Base-by-base conservation (phyloP, 176 grass and related monocot species). In the Urochloa ruziziensis region DNA sequence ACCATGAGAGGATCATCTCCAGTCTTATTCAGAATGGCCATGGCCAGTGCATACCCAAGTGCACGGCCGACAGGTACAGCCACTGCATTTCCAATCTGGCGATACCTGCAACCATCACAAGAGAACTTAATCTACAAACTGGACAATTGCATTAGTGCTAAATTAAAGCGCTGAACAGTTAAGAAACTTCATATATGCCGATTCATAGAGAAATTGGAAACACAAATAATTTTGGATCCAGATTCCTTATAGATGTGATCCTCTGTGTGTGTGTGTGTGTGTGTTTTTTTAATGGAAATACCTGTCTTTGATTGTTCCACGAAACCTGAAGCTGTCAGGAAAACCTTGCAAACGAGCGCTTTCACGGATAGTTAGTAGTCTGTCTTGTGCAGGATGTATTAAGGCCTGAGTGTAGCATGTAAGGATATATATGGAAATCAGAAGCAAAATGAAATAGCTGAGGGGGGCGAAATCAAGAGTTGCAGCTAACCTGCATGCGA, bases 281-380 rank as follows among this genome's bases (percentile, higher is more conserved):
- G n/a, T n/a, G 1, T 47, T 47, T 14, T 47, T 47, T 51, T 19
- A 48, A 80, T 5, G 39, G 8, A 12, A 57, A 60, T 90, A 95
- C 91, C 93, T 98, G 47, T 93, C 96, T 86, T 91, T 91, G 43
- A 98, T 67, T 68, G 92, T 91, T 40, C 96, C 96, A 57, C 79
- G 21, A 73, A 98, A 98, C 71, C 92, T 89, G 87, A 91, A 98
- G 64, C 68, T 86, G 65, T 98, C 93, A 83, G 96, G 96, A 83
- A 98, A 95, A 48, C 91, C 96, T 91, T 98, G 96, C 79, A 98
- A 87, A 63, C 96, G 92, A 68, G 96, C 96, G 62, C 88, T 85
- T 89, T 98, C 93, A 82, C 96, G 89, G 67, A 95, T 82, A 76
- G 93, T 98, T 61, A 98, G 93, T 0, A 84, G 73, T 52, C 96